Percentiles rank a stretch among this genome's conserved stretches.
Evolutionary conservation across 345 rosid species (phyloP).

Genomic region (Pseudoturritis turrita): DNA sequence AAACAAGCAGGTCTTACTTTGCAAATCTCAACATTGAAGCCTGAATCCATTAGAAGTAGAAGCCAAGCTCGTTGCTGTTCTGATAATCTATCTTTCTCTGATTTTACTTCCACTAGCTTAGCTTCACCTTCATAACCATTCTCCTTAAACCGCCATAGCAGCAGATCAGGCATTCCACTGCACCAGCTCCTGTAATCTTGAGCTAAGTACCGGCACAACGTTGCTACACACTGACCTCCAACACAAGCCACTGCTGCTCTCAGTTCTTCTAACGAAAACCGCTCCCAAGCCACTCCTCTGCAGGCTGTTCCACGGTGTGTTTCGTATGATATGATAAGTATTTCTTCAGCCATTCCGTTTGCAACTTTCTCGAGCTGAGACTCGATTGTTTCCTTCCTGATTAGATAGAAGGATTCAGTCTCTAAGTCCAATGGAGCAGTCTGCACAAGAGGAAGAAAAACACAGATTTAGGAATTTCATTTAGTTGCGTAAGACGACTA

Average conservation of each 20-base stretch:
- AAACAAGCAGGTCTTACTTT: slow-evolving; percentile 47
- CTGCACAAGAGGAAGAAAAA: slow-evolving; percentile 35
- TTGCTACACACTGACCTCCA: slow-evolving; percentile 70
- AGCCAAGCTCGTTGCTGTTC: slow-evolving; percentile 95
- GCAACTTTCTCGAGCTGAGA: slow-evolving; percentile 50
- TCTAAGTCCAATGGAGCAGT: slow-evolving; percentile 84
- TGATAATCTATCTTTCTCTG: slow-evolving; percentile 75
- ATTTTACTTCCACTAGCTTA: slow-evolving; percentile 93
- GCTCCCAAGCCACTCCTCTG: slow-evolving; percentile 76
- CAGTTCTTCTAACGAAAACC: slow-evolving; percentile 63
- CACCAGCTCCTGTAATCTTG: slow-evolving; percentile 90
- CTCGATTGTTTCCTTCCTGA: slow-evolving; percentile 54
- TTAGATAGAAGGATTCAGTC: slow-evolving; percentile 58
- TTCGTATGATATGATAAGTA: slow-evolving; percentile 76
- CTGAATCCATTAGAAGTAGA: slow-evolving; percentile 73
- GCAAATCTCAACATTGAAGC: slow-evolving; percentile 79
- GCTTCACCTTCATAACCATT: slow-evolving; percentile 78
- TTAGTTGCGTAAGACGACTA: background rate
- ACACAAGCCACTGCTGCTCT: slow-evolving; percentile 81
- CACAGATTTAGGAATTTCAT: background rate
- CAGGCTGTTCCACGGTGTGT: slow-evolving; percentile 61
- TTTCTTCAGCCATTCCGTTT: slow-evolving; percentile 81
- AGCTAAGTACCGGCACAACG: slow-evolving; percentile 62
- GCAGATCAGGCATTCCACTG: slow-evolving; percentile 95
- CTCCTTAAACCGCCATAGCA: slow-evolving; percentile 80